Percentiles rank a stretch among this genome's conserved stretches.
phyloP scores from a whole-genome alignment of 345 rosid species.

The Salix purpurea region DNA sequence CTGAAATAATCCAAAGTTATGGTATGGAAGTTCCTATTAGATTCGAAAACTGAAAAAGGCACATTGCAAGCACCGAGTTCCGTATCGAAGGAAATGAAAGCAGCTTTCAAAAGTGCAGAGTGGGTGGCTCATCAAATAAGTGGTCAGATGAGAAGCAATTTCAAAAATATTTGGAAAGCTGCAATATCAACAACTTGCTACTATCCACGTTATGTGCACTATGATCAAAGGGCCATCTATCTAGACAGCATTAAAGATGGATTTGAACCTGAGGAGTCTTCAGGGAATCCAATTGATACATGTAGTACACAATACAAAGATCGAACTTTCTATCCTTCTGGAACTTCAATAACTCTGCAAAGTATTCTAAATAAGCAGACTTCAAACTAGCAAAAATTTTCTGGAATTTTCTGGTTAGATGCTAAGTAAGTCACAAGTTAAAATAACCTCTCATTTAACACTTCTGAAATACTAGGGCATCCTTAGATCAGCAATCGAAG shows the following conservation, averaged over 20 bases:
- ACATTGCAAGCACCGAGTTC: neutral
- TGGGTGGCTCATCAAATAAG: neutral
- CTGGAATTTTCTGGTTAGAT: neutral
- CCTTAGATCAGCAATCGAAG: neutral
- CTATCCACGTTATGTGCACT: neutral
- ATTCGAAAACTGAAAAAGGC: neutral
- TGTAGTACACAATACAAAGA: neutral
- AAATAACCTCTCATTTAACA: neutral
- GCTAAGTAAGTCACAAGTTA: neutral
- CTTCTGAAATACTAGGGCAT: neutral
- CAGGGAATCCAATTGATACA: neutral
- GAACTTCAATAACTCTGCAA: neutral
- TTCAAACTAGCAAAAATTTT: neutral
- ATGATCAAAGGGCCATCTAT: neutral
- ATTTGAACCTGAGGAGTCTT: neutral
- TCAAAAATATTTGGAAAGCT: neutral
- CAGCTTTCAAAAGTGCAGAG: neutral
- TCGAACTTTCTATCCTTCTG: neutral
- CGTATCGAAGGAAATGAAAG: neutral
- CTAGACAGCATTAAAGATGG: neutral
- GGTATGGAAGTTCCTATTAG: neutral
- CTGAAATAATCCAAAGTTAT: neutral
- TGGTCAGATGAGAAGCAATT: neutral
- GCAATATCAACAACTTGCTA: neutral
- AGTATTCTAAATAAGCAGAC: neutral